These are phyloP conservation scores for Nepenthes alata DNA, from an alignment of 179 eudicot genomes.

Conservation along the genomic window DNA sequence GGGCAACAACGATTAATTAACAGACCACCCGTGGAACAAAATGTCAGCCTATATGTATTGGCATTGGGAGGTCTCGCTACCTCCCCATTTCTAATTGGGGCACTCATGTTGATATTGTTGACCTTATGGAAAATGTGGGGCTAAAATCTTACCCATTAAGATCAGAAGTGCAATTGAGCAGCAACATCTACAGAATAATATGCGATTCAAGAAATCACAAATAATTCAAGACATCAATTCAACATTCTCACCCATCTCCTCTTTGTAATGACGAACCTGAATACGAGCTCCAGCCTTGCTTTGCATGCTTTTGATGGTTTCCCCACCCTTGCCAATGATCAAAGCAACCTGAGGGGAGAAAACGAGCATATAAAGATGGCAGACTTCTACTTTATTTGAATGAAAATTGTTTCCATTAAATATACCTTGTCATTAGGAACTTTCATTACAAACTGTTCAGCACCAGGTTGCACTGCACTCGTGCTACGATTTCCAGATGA, in stretches of 20 bases:
- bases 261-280: conserved; percentile 37
- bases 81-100: no score
- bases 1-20: no score
- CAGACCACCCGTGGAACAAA: no score
- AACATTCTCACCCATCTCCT: not conserved
- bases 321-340: conserved; percentile 89
- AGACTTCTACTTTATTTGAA: no score
- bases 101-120: no score
- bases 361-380: not conserved
- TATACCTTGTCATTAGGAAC: conserved; percentile 76
- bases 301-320: conserved; percentile 86
- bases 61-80: no score
- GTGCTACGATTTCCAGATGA: conserved; percentile 18
- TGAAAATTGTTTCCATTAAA: not conserved
- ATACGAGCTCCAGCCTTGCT: conserved; percentile 68
- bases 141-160: no score
- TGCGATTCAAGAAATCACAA: no score
- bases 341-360: conserved; percentile 52
- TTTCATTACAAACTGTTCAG: conserved; percentile 55
- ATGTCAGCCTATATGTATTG: no score
- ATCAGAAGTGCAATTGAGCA: no score
- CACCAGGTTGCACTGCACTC: conserved; percentile 37
- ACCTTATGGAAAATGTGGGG: no score
- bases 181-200: no score
- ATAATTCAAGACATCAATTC: not conserved